Evolutionary conservation across 805 yeast species (phyloP).

Genomic region (Cyberlindnera saturnus): DNA sequence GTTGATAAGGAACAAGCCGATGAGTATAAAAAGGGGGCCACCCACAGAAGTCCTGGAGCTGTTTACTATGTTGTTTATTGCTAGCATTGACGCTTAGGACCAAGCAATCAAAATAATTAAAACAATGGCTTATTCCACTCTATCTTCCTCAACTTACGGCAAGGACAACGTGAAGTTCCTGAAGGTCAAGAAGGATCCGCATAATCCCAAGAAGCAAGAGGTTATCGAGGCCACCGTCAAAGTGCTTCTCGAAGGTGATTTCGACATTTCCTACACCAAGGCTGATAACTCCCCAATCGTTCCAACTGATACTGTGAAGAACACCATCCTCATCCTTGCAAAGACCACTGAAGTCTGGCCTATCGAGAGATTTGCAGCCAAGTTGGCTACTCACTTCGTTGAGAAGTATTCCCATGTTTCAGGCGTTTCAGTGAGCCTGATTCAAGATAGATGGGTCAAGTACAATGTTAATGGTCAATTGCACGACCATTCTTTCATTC

Average conservation of each 20-base stretch:
- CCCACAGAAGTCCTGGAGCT: too few species aligned
- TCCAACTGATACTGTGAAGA: slow-evolving; percentile 91
- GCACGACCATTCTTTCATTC: slow-evolving; percentile 79
- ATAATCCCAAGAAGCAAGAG: slow-evolving; percentile 69
- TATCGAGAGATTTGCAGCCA: slow-evolving; percentile 84
- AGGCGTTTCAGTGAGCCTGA: slow-evolving; percentile 60
- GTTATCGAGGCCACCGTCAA: slow-evolving; percentile 81
- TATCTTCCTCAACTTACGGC: slow-evolving; percentile 66
- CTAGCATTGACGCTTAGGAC: too few species aligned
- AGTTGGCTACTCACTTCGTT: slow-evolving; percentile 75
- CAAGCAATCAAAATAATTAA: too few species aligned
- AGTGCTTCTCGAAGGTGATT: slow-evolving; percentile 68
- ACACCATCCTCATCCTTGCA: slow-evolving; percentile 80
- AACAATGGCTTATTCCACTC: slow-evolving; percentile 18
- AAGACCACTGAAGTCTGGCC: slow-evolving; percentile 84
- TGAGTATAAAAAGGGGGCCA: neutral
- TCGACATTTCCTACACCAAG: slow-evolving; percentile 75
- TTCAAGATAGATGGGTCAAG: slow-evolving; percentile 78
- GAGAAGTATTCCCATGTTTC: slow-evolving; percentile 70
- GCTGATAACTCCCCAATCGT: slow-evolving; percentile 89
- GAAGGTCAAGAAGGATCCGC: slow-evolving; percentile 76
- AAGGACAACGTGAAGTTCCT: slow-evolving; percentile 90
- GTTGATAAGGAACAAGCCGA: neutral
- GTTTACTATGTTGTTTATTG: too few species aligned
- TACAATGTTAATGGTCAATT: slow-evolving; percentile 64